Evolutionary conservation across 129 eudicot species (phyloP), one percentile per base, ranked within the genome.

Genomic region (Centaurea solstitialis): DNA sequence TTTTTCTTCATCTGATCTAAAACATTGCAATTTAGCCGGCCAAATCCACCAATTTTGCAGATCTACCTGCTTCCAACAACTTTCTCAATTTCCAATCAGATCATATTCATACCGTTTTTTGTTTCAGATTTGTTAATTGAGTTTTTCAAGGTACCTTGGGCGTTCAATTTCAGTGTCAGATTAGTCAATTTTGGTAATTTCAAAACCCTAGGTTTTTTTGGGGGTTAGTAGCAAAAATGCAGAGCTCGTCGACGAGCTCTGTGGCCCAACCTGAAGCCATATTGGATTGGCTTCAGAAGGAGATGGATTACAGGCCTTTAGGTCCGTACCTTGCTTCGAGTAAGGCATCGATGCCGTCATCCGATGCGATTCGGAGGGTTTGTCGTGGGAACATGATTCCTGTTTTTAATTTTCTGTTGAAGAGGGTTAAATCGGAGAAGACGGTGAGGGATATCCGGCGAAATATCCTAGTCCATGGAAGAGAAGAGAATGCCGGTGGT

Each of bases 331-430:
- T 87, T 35, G 69, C 87, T 72, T 83, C 93, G 7, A 82, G 75
- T 7, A 88, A 87, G 73, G 74, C 95, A 1, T 62, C 90, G 6
- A 86, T 83, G 79, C 98, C 97, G 0, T 85, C 95, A 1, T 76
- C 78, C 0, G 98, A 95, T 39, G 87, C 98, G 0, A 80, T 95
- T 26, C 93, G 95, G 7, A 87, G 88, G 81, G 82, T 95, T 80
- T 93, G 92, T 70, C 87, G 99, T 4, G 99, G 98, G 71, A 95
- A 93, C 70, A 94, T 94, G 98, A 92, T 94, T 47, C 98, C 98
- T 0, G 90, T 94, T n/a, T 92, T 91, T 91, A 78, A 80, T 38
- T 94, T 94, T 45, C 61, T 94, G 33, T 53, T 92, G 9, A 88
- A 79, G 41, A 81, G 97, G 79, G 95, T 95, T 73, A 95, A 93